Evolutionary conservation across 2,329 filamentous ascomycete species (phyloP), one percentile per base, ranked within the genome.

Genomic region (Cladophialophora exuberans): DNA sequence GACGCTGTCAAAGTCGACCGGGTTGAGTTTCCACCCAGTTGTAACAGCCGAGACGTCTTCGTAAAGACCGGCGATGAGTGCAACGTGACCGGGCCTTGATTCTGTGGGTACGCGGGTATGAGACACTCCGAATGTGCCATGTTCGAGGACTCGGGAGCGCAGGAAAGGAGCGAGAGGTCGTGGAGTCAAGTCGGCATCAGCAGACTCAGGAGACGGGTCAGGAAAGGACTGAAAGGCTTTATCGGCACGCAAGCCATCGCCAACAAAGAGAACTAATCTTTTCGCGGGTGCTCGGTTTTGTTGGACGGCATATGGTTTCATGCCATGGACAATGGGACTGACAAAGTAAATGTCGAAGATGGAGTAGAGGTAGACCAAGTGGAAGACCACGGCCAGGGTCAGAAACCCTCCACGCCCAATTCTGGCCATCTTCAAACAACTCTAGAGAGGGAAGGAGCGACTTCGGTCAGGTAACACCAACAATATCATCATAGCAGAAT

Each of bases 321-420:
- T 99, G 69, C 94, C 94, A 77, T 87, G 89, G 51, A 97, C 94
- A 65, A 99, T 94, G 18, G 94, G 94, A 70, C 91, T 97, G 69
- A 97, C 91, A 70, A 99, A 99, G 75, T 99, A 97, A 62, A 97
- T 94, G 72, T 97, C 92, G 75, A 99, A 99, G 67, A 97, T 97
- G 57, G 91, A 96, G 70, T 87, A 89, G 53, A 96, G 87, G 72
- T 99, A 99, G 62, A 96, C 83, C 50, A 97, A 72, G 74, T 99
- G 95, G 71, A 99, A 99, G 58, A 93, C 76, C 69, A 97, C 83
- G 65, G 94, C 94, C 69, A 96, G 83, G 70, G 87, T 86, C 72
- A 97, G 76, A 71, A 99, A 97, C 69, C 86, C 87, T 68, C 89
- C 83, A 69, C 92, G 90, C 64, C 82, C 78, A 56, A 85, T 73